phyloP scores from a whole-genome alignment of 2,329 filamentous ascomycete species.

The Penicillium sp. region DNA sequence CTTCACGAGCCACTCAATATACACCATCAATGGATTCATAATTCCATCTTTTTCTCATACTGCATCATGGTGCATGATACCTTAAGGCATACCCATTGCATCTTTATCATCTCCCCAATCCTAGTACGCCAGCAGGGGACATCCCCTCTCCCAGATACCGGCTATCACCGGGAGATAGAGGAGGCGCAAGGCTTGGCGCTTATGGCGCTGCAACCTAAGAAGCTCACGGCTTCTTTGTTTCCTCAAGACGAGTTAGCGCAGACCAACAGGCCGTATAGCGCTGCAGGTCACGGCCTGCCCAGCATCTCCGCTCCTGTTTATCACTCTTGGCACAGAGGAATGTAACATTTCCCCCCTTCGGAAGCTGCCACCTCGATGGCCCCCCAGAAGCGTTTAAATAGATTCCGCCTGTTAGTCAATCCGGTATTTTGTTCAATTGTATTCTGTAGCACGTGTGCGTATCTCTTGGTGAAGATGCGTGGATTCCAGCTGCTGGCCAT shows the following conservation, averaged over 20 bases:
- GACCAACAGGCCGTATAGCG: background rate
- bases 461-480: conserved; percentile 22
- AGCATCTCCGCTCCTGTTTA: conserved; percentile 9
- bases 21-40: background rate
- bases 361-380: background rate
- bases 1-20: background rate
- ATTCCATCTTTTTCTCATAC: background rate
- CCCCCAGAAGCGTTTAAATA: background rate
- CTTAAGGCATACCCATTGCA: background rate
- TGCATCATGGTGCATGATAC: background rate
- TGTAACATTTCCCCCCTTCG: conserved; percentile 17
- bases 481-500: conserved; percentile 25
- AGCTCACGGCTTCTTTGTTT: background rate
- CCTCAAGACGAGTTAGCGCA: background rate
- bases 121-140: background rate
- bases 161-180: conserved; percentile 12
- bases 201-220: conserved; percentile 25
- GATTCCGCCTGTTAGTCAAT: background rate
- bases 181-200: conserved; percentile 17
- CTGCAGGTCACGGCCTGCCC: background rate
- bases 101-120: background rate
- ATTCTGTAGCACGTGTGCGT: background rate
- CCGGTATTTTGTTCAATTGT: conserved; percentile 3
- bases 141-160: background rate
- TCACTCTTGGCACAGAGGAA: conserved; percentile 17